Evolutionary conservation across 108 stramenopile genomes (phyloP).

Genomic region (Cyclostephanos invisitatus): DNA sequence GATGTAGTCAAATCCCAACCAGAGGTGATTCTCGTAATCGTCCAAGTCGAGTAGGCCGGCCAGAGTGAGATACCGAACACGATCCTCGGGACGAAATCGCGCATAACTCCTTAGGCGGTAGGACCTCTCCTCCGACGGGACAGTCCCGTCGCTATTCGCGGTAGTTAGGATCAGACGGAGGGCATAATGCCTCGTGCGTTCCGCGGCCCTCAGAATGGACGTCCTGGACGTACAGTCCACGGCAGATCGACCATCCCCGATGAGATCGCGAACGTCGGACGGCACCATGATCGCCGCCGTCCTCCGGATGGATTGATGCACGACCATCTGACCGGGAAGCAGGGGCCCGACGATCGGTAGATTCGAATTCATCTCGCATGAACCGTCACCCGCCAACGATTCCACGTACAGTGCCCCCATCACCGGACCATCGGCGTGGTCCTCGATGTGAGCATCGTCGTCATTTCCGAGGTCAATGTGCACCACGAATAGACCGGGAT

Average conservation of each 20-base stretch:
- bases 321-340: conserved; percentile 29
- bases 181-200: conserved; percentile 31
- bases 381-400: conserved; percentile 1
- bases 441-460: conserved; percentile 9
- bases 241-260: neutral
- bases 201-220: conserved; percentile 34
- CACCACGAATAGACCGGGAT: conserved; percentile 28
- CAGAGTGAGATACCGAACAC: conserved; percentile 34
- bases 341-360: conserved; percentile 37
- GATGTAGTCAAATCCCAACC: conserved; percentile 44
- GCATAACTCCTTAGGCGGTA: conserved; percentile 43
- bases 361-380: neutral
- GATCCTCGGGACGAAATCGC: conserved; percentile 15
- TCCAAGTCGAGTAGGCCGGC: conserved; percentile 40
- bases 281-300: conserved; percentile 45
- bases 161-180: conserved; percentile 45
- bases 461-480: conserved; percentile 47
- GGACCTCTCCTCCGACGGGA: conserved; percentile 34
- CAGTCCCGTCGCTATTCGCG: neutral
- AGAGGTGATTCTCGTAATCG: conserved; percentile 44
- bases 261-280: conserved; percentile 31
- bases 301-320: conserved; percentile 37
- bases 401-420: conserved; percentile 28
- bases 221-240: conserved; percentile 30
- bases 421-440: conserved; percentile 1